phyloP scores from a whole-genome alignment of 2,329 filamentous ascomycete species.

The Pleomassaria siparia region DNA sequence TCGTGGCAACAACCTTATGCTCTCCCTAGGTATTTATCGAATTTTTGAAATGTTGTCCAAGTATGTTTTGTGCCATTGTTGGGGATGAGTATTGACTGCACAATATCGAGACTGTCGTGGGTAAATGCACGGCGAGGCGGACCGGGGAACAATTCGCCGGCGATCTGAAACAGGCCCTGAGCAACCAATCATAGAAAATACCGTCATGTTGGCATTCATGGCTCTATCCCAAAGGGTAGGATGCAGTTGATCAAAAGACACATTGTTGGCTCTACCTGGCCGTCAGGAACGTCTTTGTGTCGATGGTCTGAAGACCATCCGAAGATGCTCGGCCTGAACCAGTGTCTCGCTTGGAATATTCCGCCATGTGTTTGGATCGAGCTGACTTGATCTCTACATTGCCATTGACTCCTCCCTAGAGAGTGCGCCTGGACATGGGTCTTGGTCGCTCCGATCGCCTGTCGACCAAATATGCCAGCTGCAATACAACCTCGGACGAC shows the following conservation, averaged over 20 bases:
- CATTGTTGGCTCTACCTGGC: neutral
- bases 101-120: neutral
- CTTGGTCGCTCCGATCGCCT: too few species aligned
- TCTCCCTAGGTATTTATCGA: neutral
- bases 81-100: neutral
- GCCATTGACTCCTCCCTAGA: too few species aligned
- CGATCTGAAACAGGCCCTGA: neutral
- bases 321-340: too few species aligned
- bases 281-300: neutral
- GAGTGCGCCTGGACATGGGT: too few species aligned
- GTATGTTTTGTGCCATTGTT: neutral
- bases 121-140: conserved; percentile 11
- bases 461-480: too few species aligned
- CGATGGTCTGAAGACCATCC: too few species aligned
- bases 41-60: neutral
- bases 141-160: conserved; percentile 10
- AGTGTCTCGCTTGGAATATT: too few species aligned
- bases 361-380: too few species aligned
- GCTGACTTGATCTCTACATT: too few species aligned
- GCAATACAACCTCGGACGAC: too few species aligned
- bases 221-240: neutral
- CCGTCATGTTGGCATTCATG: neutral
- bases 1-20: neutral
- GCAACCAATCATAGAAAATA: neutral
- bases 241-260: neutral